Evolutionary conservation across 768 basidiomycete genomes (phyloP).

Genomic region (Dentipellis sp.): DNA sequence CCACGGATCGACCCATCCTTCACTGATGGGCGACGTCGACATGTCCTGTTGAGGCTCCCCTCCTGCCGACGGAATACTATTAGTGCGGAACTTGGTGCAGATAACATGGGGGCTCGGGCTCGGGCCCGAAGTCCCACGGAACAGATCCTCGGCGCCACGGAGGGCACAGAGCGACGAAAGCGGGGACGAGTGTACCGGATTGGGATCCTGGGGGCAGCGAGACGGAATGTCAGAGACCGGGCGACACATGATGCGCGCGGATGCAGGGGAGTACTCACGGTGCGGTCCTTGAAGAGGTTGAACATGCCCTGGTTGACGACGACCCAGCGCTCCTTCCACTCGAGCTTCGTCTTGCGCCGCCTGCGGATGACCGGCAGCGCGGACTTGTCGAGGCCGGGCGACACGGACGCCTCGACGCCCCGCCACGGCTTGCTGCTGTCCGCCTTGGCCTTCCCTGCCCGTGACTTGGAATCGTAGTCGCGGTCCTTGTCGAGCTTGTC

Average conservation of each 20-base stretch:
- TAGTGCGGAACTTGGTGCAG: slow-evolving; percentile 10
- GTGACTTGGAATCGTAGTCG: not conserved
- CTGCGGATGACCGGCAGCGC: slow-evolving; percentile 11
- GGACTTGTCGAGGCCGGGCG: not conserved
- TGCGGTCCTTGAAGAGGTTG: slow-evolving; percentile 41
- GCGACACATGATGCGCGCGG: not conserved
- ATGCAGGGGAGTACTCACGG: slow-evolving; percentile 28
- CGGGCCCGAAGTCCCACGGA: not conserved
- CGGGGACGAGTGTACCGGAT: slow-evolving; percentile 10
- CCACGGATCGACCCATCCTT: slow-evolving; percentile 13
- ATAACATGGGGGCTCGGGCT: slow-evolving; percentile 9
- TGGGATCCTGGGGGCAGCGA: slow-evolving; percentile 9
- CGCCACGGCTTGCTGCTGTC: slow-evolving; percentile 4
- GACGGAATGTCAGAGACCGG: not conserved
- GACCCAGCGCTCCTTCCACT: slow-evolving; percentile 58
- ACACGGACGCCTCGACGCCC: not conserved
- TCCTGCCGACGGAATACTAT: not conserved
- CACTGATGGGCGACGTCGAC: not conserved
- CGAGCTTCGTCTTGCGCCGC: slow-evolving; percentile 30
- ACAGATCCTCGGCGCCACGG: slow-evolving; percentile 10
- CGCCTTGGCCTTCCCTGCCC: not conserved
- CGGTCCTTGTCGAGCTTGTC: not conserved
- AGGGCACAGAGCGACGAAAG: slow-evolving; percentile 8
- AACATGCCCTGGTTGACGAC: slow-evolving; percentile 50
- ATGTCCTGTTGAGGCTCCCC: not conserved